Evolutionary conservation across 2,329 filamentous ascomycete genomes (phyloP).

Genomic region (Zopfia rhizophila): DNA sequence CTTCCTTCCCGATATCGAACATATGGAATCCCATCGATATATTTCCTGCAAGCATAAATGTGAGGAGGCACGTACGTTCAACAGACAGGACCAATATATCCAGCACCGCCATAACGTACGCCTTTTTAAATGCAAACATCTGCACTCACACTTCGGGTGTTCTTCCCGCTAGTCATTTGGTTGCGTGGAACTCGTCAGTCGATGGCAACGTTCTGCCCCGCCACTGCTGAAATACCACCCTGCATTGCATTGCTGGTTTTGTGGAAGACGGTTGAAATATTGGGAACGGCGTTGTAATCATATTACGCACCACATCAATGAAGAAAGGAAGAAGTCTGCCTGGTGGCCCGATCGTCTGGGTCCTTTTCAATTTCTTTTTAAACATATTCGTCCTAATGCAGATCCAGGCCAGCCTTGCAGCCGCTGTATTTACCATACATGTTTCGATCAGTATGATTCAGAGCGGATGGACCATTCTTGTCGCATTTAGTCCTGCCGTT

Average conservation of each 20-base stretch:
- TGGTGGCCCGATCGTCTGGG: conserved; percentile 6
- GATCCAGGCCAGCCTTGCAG: too few relatives aligned
- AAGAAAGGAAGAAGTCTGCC: not conserved
- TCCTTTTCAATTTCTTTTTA: too few relatives aligned
- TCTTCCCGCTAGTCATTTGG: not conserved
- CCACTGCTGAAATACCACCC: not conserved
- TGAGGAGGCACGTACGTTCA: conserved; percentile 7
- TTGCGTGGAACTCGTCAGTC: conserved; percentile 3
- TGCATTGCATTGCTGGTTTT: conserved; percentile 4
- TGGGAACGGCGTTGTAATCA: conserved; percentile 3
- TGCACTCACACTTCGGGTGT: not conserved
- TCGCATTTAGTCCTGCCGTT: too few relatives aligned
- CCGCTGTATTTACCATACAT: too few relatives aligned
- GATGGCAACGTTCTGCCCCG: not conserved
- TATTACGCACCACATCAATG: conserved; percentile 4
- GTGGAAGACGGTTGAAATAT: not conserved
- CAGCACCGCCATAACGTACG: too few relatives aligned
- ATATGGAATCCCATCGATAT: not conserved
- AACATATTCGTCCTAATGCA: too few relatives aligned
- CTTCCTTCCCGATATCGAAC: not conserved
- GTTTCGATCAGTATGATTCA: too few relatives aligned
- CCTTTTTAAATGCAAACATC: conserved; percentile 3
- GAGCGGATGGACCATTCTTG: too few relatives aligned
- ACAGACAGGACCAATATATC: not conserved
- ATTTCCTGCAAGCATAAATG: not conserved